These are phyloP conservation scores for Fusarium sp. DNA, from an alignment of 2,329 filamentous ascomycete species.

Conservation along the genomic window DNA sequence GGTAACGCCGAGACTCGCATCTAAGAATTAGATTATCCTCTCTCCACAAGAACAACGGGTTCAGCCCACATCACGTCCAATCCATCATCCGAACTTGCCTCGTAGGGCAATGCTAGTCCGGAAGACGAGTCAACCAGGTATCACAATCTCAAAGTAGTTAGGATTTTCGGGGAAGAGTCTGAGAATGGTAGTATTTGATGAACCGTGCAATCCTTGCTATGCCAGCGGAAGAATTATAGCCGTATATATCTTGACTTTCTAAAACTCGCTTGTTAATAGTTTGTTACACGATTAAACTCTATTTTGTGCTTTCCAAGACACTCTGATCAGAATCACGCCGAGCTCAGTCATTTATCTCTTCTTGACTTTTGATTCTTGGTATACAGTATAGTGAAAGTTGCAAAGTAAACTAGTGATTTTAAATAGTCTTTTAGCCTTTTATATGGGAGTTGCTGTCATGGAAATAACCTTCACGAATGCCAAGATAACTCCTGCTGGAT, in stretches of 20 bases:
- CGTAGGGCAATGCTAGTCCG: not conserved
- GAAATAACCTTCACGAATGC: not conserved
- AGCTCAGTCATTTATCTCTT: not conserved
- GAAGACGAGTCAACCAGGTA: not conserved
- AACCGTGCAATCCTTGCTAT: constrained; percentile 3
- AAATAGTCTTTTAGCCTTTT: not conserved
- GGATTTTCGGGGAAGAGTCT: constrained; percentile 5
- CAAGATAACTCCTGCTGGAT: too few species aligned
- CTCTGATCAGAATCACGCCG: not conserved
- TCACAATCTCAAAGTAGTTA: not conserved
- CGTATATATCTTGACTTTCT: constrained; percentile 7
- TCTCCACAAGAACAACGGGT: not conserved
- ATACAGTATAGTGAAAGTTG: not conserved
- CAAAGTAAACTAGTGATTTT: not conserved
- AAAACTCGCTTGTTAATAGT: constrained; percentile 25
- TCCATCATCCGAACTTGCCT: not conserved
- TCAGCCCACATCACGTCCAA: not conserved
- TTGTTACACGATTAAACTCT: constrained; percentile 28
- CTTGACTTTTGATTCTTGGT: not conserved
- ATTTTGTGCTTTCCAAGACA: constrained; percentile 7
- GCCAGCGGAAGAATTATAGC: constrained; percentile 1
- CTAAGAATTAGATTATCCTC: not conserved
- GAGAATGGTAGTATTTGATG: not conserved
- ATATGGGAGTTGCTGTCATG: too few species aligned
- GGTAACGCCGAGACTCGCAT: not conserved